A percentile compares a stretch with the other conserved stretches of the same genome.
phyloP scores from a whole-genome alignment of 176 grass and related monocot species.

The Alopecurus myosuroides region DNA sequence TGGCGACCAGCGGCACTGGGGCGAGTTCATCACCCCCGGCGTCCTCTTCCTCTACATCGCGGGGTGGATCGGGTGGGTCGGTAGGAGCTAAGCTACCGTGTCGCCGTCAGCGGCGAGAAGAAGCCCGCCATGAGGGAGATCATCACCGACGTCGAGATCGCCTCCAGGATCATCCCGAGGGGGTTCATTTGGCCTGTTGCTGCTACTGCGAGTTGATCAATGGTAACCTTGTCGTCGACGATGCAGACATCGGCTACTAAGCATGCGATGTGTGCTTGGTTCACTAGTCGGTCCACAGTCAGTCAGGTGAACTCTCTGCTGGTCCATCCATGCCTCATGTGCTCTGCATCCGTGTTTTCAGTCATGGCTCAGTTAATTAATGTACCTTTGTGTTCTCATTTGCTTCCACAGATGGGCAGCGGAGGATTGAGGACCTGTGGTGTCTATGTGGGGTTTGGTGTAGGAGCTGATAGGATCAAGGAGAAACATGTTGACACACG shows the following conservation, averaged over 20 bases:
- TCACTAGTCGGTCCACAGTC: slow-evolving; percentile 1
- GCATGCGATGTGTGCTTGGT: neutral
- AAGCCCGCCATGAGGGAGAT: slow-evolving; percentile 96
- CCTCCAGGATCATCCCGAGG: slow-evolving; percentile 44
- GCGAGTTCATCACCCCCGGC: slow-evolving; percentile 86
- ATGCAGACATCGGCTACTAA: slow-evolving; percentile 54
- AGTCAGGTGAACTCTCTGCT: slow-evolving; percentile 12
- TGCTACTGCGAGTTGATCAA: slow-evolving; percentile 70
- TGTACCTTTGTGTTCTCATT: neutral
- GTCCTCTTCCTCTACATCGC: slow-evolving; percentile 94
- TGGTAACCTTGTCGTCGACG: slow-evolving; percentile 71
- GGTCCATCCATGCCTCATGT: neutral
- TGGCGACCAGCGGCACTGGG: slow-evolving; percentile 95
- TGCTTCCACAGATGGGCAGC: slow-evolving; percentile 13
- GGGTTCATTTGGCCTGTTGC: slow-evolving; percentile 96
- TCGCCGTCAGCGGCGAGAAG: slow-evolving; percentile 78
- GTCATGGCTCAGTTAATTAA: neutral
- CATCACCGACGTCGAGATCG: slow-evolving; percentile 88
- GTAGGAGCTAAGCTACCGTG: slow-evolving; percentile 85
- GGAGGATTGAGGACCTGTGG: slow-evolving; percentile 18
- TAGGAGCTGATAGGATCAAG: slow-evolving; percentile 9
- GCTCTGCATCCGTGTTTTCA: neutral
- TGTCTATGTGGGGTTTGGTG: slow-evolving; percentile 2
- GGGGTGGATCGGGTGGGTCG: slow-evolving; percentile 85
- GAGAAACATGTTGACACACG: too few relatives aligned